Evolutionary conservation across 2,329 filamentous ascomycete species (phyloP).

Genomic region (Talaromyces piceae): DNA sequence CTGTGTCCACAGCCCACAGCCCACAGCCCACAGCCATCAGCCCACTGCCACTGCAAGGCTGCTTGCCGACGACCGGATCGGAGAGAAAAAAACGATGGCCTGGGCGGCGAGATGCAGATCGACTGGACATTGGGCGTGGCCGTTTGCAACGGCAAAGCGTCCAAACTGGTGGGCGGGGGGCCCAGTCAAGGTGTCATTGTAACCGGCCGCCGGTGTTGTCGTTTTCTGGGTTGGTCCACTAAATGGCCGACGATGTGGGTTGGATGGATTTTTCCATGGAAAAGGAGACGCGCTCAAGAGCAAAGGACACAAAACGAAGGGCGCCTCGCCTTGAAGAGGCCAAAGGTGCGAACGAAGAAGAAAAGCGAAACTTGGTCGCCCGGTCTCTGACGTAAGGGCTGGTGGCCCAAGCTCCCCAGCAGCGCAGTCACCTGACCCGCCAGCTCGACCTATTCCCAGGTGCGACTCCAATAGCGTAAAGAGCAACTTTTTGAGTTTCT

Average conservation of each 20-base stretch:
- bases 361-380: not conserved
- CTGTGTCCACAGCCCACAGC: too few relatives aligned
- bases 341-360: not conserved
- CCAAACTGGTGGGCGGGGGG: not conserved
- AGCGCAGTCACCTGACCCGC: not conserved
- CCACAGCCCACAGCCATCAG: too few relatives aligned
- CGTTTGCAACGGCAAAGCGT: not conserved
- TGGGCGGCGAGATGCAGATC: too few relatives aligned
- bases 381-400: conserved; percentile 10
- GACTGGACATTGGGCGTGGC: not conserved
- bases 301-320: not conserved
- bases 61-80: not conserved
- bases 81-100: not conserved
- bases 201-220: not conserved
- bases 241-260: not conserved
- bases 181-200: not conserved
- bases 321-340: too few relatives aligned
- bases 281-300: too few relatives aligned
- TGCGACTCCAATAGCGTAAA: too few relatives aligned
- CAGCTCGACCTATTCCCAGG: too few relatives aligned
- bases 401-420: conserved; percentile 11
- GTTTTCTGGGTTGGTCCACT: not conserved
- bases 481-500: too few relatives aligned
- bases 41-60: too few relatives aligned
- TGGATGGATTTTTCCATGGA: too few relatives aligned